These are phyloP conservation scores for Colletotrichum sp. DNA, from an alignment of 2,329 filamentous ascomycete genomes.

Conservation along the genomic window DNA sequence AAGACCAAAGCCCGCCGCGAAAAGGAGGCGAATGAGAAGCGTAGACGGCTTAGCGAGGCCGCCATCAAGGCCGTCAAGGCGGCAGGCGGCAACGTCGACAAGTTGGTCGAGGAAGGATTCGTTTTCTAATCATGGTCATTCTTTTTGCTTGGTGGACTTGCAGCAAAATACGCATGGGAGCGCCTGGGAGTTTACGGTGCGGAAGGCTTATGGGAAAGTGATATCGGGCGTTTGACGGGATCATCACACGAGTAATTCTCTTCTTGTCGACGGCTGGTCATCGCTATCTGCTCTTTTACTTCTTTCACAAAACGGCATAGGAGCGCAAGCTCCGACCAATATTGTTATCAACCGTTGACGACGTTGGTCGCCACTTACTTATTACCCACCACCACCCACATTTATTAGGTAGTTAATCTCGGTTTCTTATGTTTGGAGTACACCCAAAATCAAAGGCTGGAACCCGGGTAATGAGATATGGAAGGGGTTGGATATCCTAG, in stretches of 20 bases:
- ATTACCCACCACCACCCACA: not conserved
- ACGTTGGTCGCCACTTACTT: not conserved
- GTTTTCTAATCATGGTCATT: slow-evolving; percentile 36
- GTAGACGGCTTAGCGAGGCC: slow-evolving; percentile 70
- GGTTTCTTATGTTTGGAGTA: not conserved
- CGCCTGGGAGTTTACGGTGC: slow-evolving; percentile 1
- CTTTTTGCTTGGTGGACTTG: not conserved
- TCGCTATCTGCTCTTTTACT: not conserved
- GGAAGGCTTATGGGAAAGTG: not conserved
- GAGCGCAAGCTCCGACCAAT: not conserved
- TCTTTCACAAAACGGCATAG: not conserved
- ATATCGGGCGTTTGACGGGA: slow-evolving; percentile 5
- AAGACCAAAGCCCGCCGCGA: slow-evolving; percentile 96
- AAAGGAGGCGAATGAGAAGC: slow-evolving; percentile 82
- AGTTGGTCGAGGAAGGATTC: slow-evolving; percentile 56
- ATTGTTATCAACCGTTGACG: not conserved
- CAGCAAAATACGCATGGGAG: not conserved
- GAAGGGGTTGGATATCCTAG: slow-evolving; percentile 5
- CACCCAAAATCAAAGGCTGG: slow-evolving; percentile 17
- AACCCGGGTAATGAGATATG: slow-evolving; percentile 9
- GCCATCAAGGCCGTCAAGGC: slow-evolving; percentile 72
- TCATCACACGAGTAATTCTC: not conserved
- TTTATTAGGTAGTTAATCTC: slow-evolving; percentile 5
- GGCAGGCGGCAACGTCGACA: slow-evolving; percentile 70
- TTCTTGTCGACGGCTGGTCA: not conserved